Evolutionary conservation across 2,329 filamentous ascomycete genomes (phyloP), one percentile per base, ranked within the genome.

Genomic region (Alternaria rosae): DNA sequence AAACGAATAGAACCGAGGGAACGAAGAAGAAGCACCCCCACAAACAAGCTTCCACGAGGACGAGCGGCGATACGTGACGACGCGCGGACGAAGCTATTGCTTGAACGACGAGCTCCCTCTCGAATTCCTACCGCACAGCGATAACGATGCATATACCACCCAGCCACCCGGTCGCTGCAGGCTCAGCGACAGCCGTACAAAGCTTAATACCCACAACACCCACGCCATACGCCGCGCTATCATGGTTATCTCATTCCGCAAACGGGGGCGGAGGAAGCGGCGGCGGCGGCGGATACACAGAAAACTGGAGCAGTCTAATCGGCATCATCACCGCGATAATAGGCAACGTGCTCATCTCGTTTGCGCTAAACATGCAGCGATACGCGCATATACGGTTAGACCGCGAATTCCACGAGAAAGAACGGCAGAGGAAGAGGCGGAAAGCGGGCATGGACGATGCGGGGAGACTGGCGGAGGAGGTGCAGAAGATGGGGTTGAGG

Each of bases 301-400:
- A 80, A 64, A 79, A 79, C 66, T 98, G 94, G 94, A 97, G 93
- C 48, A 96, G 93, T 25, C 84, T 98, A 56, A 98, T 99, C 75
- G 95, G 95, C 71, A 97, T 99, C 74, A 81, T 94, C 56, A 97
- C 94, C 3, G 94, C 95, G 53, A 96, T 99, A 73, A 86, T 91
- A 54, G 95, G 95, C 58, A 99, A 99, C 74, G 84, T 97, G 32
- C 86, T 99, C 55, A 98, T 99, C 69, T 97, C 94, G 1, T 89
- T 99, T 66, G 95, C 95, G 12, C 87, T 99, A 64, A 99, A 99
- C 76, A 94, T 96, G 52, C 95, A 99, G 80, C 89, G 95, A 68
- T 98, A 98, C 78, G 94, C 95, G 32, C 95, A 99, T 76, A 92
- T 95, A 59, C 88, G 91, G 59, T 86, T 99, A 64, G 89, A 92